Conservation (phyloP, 2,329 filamentous ascomycete species). For the Fusarium foetens region DNA sequence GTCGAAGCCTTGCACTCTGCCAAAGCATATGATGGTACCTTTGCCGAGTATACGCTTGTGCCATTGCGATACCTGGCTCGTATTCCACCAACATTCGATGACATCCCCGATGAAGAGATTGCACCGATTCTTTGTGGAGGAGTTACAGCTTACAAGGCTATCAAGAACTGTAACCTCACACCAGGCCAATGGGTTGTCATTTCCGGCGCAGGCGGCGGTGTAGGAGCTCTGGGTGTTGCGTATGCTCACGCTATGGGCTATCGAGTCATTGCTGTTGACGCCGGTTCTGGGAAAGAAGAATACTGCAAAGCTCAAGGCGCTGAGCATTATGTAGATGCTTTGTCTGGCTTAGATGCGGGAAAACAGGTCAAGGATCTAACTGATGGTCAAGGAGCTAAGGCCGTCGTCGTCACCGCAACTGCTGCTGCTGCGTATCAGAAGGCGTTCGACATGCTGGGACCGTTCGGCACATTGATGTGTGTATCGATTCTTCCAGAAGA, state of each 20-base stretch:
- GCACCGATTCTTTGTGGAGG: constrained; percentile 57
- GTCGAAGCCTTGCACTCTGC: constrained; percentile 48
- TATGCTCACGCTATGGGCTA: constrained; percentile 56
- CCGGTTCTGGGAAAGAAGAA: constrained; percentile 46
- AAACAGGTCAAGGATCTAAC: constrained; percentile 23
- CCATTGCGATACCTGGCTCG: constrained; percentile 49
- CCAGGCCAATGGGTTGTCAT: constrained; percentile 53
- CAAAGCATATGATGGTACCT: constrained; percentile 50
- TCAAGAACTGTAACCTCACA: constrained; percentile 47
- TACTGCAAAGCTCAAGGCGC: constrained; percentile 49
- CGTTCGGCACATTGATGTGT: constrained; percentile 53
- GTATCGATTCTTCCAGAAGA: constrained; percentile 50
- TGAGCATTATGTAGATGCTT: constrained; percentile 53
- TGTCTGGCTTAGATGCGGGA: constrained; percentile 10
- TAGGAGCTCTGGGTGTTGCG: constrained; percentile 53
- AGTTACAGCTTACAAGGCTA: constrained; percentile 55
- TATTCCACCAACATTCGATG: constrained; percentile 33
- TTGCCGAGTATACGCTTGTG: constrained; percentile 52
- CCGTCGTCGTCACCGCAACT: constrained; percentile 48
- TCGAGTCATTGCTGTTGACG: constrained; percentile 53
- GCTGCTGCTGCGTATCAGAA: constrained; percentile 48
- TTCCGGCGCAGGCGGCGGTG: constrained; percentile 53
- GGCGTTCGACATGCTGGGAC: constrained; percentile 43
- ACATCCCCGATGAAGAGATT: constrained; percentile 49
- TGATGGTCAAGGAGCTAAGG: constrained; percentile 34